Evolutionary conservation across 352 stramenopile species (phyloP), one percentile per base, ranked within the genome.

Genomic region (Phytophthora hybrid): DNA sequence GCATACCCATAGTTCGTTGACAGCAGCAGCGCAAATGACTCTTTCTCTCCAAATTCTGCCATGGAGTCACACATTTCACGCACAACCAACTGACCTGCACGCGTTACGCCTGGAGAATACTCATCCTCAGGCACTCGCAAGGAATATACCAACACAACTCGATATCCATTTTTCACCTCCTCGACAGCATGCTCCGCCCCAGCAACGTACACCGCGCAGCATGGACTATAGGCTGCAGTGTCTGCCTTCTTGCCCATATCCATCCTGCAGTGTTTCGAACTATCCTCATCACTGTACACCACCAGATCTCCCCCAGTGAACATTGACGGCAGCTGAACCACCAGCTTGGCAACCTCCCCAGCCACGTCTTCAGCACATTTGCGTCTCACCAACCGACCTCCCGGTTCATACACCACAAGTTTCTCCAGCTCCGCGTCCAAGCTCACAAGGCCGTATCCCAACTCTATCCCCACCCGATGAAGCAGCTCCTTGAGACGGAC

Each of bases 321-420:
- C 13, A 64, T 29, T 31, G 63, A 64, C 13, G 63, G 54, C 44
- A 70, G 51, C 41, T 70, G 63, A 23, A 70, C 63, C 31, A 64
- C 53, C 1, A 70, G 21, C 19, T 26, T 63, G 10, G 39, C 54
- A 2, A 70, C 63, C 18, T 46, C 54, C 9, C 41, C 4, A 6
- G 10, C 37, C 10, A 44, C 53, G 44, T 39, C 19, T n/a, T 29
- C 39, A 5, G 21, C 14, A 11, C 29, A 21, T 56, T 54, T 56
- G 21, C 14, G 19, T 11, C 11, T 41, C 4, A 29, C 14, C 4
- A 54, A 9, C 14, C 23, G 7, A 5, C 44, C 47, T 23, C 44
- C 59, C n/a, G 23, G 18, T 46, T 47, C 46, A 51, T 58, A 66
- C 5, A 66, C 18, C 16, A 58, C 26, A 9, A 66, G 16, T 19